phyloP scores from a whole-genome alignment of 805 yeast genomes.

The Zygosaccharomyces gambellarensis region DNA sequence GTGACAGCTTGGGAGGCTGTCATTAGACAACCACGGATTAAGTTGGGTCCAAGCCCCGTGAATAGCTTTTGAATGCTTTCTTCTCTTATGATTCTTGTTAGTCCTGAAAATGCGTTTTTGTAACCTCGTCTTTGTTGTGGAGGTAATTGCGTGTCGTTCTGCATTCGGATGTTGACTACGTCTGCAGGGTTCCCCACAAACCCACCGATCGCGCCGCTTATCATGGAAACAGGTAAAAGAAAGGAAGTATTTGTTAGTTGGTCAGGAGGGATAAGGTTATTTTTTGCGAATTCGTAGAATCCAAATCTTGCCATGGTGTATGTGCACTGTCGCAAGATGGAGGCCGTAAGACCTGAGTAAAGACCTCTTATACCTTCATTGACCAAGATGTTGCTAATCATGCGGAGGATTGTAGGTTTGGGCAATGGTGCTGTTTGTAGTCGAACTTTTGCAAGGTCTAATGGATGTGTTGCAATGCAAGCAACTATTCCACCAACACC shows the following conservation, averaged over 20 bases:
- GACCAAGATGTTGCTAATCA: slow-evolving; percentile 33
- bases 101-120: slow-evolving; percentile 72
- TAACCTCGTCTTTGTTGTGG: slow-evolving; percentile 63
- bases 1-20: slow-evolving; percentile 89
- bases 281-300: slow-evolving; percentile 73
- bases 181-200: slow-evolving; percentile 85
- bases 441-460: slow-evolving; percentile 82
- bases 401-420: slow-evolving; percentile 56
- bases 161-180: slow-evolving; percentile 86
- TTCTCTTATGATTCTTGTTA: slow-evolving; percentile 50
- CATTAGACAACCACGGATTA: slow-evolving; percentile 79
- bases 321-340: slow-evolving; percentile 79
- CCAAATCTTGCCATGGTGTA: slow-evolving; percentile 86
- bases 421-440: slow-evolving; percentile 71
- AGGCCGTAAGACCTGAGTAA: slow-evolving; percentile 81
- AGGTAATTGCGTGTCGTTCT: slow-evolving; percentile 73
- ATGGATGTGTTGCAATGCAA: slow-evolving; percentile 68
- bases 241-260: slow-evolving; percentile 51
- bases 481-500: slow-evolving; percentile 69
- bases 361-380: slow-evolving; percentile 61
- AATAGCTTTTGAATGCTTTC: slow-evolving; percentile 60
- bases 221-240: slow-evolving; percentile 72
- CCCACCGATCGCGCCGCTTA: slow-evolving; percentile 83
- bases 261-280: slow-evolving; percentile 40
- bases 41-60: slow-evolving; percentile 73